Base-by-base conservation (phyloP, 352 stramenopile species). In the Phytopythium cucurbitacearum region DNA sequence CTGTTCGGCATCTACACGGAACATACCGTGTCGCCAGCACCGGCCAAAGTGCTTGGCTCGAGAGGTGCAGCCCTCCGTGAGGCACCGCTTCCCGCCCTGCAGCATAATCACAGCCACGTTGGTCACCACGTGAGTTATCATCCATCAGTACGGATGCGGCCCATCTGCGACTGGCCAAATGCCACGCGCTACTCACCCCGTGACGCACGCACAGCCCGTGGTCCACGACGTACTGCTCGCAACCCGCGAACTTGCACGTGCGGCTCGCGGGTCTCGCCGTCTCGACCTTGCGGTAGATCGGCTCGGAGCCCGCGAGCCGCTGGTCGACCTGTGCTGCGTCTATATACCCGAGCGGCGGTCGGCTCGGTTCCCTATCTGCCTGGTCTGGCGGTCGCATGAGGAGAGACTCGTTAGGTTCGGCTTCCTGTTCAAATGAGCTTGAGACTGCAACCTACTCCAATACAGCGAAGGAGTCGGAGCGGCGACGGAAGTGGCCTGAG, bases 31-130 rank as follows among this genome's bases (percentile, higher is more conserved):
- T 48, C 80, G 73, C 80, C 80, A 91, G 66, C 80, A 91, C 4
- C 71, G 80, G 3, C 78, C 76, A 59, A 77, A 66, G 53, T 91
- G 70, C 61, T 91, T 91, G 6, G 80, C 80, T 59, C 80, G 76
- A 57, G 76, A 89, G 39, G 64, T 81, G 56, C 80, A 91, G 39
- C 73, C 77, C 10, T 78, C 64, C 1, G 66, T 68, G 36, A 67
- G 56, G 46, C 80, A 89, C 8, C 78, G 74, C 53, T 91, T 91
- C 38, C 80, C 78, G 37, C 80, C 78, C 78, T 89, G 50, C 38
- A 48, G 34, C 46, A 36, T 15, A 1, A 37, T 15, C 3, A 56
- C 4, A 42, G n/a, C 5, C 33, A 2, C 11, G 32, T 33, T 37
- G 3, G 44, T 50, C 7, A 50, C 12, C 5, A 11, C 13, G 11